phyloP scores from a whole-genome alignment of 2,329 filamentous ascomycete species.

The Parafenestella ontariensis region DNA sequence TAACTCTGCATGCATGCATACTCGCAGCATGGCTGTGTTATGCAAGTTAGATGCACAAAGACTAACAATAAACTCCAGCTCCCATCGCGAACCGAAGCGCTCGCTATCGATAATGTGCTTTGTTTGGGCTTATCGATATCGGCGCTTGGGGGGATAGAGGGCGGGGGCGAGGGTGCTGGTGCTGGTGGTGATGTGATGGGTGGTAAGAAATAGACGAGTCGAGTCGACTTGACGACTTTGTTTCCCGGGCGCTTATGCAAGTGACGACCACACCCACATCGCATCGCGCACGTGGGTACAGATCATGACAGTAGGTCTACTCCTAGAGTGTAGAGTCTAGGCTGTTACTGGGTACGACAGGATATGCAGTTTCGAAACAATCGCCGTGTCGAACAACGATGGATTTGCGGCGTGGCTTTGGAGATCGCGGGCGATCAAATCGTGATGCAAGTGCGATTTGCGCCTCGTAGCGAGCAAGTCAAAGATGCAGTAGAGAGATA shows the following conservation, averaged over 20 bases:
- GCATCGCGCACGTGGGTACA: conserved; percentile 1
- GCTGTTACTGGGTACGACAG: not conserved
- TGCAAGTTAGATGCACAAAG: not conserved
- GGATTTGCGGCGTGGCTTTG: not conserved
- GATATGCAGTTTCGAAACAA: not conserved
- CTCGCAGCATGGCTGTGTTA: not conserved
- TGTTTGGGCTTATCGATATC: not conserved
- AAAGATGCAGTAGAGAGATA: too few species aligned
- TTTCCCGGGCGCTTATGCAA: conserved; percentile 4
- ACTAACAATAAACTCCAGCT: too few species aligned
- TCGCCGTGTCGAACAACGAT: not conserved
- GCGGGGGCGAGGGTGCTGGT: too few species aligned
- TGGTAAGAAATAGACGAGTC: too few species aligned
- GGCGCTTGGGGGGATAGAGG: too few species aligned
- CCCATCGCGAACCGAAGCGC: not conserved
- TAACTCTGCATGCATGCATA: not conserved
- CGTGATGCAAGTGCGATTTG: not conserved
- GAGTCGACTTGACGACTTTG: too few species aligned
- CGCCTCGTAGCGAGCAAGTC: too few species aligned
- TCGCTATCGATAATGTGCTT: not conserved
- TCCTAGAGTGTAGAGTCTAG: not conserved
- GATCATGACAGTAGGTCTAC: not conserved
- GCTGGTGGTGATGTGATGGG: too few species aligned
- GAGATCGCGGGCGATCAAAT: not conserved
- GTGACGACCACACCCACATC: not conserved